Conservation (phyloP, 2,329 filamentous ascomycete species). For the Capronia coronata region DNA sequence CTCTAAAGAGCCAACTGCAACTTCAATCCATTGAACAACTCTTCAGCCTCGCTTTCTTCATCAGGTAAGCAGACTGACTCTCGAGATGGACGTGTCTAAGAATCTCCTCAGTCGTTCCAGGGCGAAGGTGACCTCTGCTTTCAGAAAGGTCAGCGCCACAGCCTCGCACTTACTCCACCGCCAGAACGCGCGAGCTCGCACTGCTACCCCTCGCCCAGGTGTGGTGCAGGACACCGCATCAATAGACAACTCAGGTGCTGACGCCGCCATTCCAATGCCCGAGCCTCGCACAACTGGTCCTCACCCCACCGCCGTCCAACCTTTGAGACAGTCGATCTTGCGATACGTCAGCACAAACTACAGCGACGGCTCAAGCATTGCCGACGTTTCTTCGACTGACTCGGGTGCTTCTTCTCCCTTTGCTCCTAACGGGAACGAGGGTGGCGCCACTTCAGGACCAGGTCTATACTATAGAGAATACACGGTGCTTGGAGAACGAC, state of each 20-base stretch:
- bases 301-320: not conserved
- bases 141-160: not conserved
- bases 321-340: not conserved
- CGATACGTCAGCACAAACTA: not conserved
- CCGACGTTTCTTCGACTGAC: not conserved
- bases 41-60: not conserved
- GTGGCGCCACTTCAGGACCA: not conserved
- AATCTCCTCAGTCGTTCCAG: not conserved
- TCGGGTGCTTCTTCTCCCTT: not conserved
- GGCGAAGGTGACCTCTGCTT: not conserved
- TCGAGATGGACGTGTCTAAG: not conserved
- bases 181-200: not conserved
- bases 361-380: not conserved
- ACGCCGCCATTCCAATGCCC: not conserved
- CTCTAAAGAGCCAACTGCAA: not conserved
- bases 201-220: not conserved
- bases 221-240: not conserved
- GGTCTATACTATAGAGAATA: constrained; percentile 1
- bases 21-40: not conserved
- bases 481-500: not conserved
- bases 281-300: not conserved
- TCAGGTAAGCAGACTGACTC: not conserved
- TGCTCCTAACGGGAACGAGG: not conserved
- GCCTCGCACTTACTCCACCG: not conserved
- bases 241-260: not conserved